phyloP scores from a whole-genome alignment of 2,329 filamentous ascomycete species.

The Cercospora citrullina region DNA sequence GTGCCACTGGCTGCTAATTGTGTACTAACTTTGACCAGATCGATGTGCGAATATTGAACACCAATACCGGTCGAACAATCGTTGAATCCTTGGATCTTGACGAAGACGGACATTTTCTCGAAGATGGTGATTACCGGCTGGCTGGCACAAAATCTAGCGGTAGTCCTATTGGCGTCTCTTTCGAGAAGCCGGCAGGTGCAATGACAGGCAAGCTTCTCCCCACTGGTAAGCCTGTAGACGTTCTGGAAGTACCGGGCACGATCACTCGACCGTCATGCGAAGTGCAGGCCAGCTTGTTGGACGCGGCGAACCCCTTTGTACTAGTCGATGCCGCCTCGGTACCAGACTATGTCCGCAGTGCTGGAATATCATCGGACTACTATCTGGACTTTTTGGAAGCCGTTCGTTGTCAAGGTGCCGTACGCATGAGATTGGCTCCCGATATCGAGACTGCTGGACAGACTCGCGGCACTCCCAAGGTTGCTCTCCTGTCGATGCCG shows the following conservation, averaged over 20 bases:
- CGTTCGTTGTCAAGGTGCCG: slow-evolving; percentile 25
- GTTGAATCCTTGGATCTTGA: slow-evolving; percentile 31
- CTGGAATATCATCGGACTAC: slow-evolving; percentile 7
- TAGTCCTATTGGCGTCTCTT: slow-evolving; percentile 26
- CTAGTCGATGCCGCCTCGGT: slow-evolving; percentile 22
- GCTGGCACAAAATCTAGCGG: slow-evolving; percentile 22
- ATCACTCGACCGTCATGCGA: slow-evolving; percentile 17
- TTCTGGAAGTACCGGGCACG: slow-evolving; percentile 25
- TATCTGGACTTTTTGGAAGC: slow-evolving; percentile 27
- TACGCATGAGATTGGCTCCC: slow-evolving; percentile 27
- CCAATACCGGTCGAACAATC: slow-evolving; percentile 30
- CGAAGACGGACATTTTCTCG: slow-evolving; percentile 29
- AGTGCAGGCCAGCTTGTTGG: slow-evolving; percentile 26
- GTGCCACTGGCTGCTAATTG: not conserved
- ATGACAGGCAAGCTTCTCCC: slow-evolving; percentile 30
- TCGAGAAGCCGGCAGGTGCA: slow-evolving; percentile 25
- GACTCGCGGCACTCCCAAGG: slow-evolving; percentile 31
- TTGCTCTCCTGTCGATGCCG: slow-evolving; percentile 28
- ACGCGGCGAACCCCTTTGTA: slow-evolving; percentile 30
- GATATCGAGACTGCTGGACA: slow-evolving; percentile 27
- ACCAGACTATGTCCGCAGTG: slow-evolving; percentile 15
- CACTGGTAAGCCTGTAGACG: slow-evolving; percentile 20
- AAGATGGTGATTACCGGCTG: slow-evolving; percentile 28
- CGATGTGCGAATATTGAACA: slow-evolving; percentile 29
- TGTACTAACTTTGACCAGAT: slow-evolving; percentile 17